Evolutionary conservation across 176 grass and related monocot genomes (phyloP).

Genomic region (Zea mays): Zm-B73-REFERENCE-NAM-5.0 NC_050097.1:21972001-21972500

Average conservation of each 20-base stretch:
- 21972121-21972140: too few relatives aligned
- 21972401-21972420: slow-evolving; percentile 10
- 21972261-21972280: background rate
- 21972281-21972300: background rate
- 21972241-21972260: background rate
- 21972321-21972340: background rate
- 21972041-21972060: too few relatives aligned
- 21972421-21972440: background rate
- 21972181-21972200: too few relatives aligned
- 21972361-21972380: background rate
- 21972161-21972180: background rate
- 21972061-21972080: too few relatives aligned
- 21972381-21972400: background rate
- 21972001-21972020: background rate
- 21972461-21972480: background rate
- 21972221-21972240: background rate
- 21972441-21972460: background rate
- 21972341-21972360: background rate
- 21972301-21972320: background rate
- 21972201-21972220: background rate
- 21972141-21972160: too few relatives aligned
- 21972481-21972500: background rate
- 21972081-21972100: too few relatives aligned
- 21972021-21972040: too few relatives aligned
- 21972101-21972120: too few relatives aligned